Evolutionary conservation across 139 green algal species (phyloP), one percentile per base, ranked within the genome.

Genomic region (Edaphochlamys debaryana): DNA sequence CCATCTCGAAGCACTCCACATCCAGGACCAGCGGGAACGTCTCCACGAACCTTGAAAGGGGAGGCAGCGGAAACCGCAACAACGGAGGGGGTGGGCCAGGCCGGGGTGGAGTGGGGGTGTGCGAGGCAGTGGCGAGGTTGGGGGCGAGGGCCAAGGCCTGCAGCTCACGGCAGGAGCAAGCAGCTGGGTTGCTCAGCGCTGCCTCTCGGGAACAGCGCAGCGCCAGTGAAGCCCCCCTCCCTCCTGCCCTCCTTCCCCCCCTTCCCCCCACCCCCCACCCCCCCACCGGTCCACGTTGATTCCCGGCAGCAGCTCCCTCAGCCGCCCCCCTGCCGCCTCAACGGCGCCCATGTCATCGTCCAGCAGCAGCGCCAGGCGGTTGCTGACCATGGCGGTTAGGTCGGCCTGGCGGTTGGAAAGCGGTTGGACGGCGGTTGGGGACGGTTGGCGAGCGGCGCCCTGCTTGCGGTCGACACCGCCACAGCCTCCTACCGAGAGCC

Each of bases 21-120:
- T 96, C 91, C 71, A 97, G 79, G 29, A 96, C 87, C 50, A 87
- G 48, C 2, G 94, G 94, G 64, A 92, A 91, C 29, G 85, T 74
- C 62, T 95, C 88, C 62, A 96, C 91, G 41, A 96, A 88, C 38
- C 82, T 88, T 87, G 83, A 75, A 11, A 36, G 34, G n/a, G n/a
- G n/a, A n/a, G n/a, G 34, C 36, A 37, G 36, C 36, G 37, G 36
- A 36, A 30, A 29, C 58, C 20, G 20, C n/a, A n/a, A n/a, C n/a
- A n/a, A n/a, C n/a, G n/a, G n/a, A n/a, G n/a, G n/a, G n/a, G n/a
- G n/a, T n/a, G n/a, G n/a, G 58, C 22, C 27, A 34, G 2, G 17
- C 3, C 27, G 58, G 23, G 54, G 54, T 63, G 54, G 15, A 63
- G 13, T 9, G 20, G 23, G 15, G 54, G 54, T 19, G 54, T 30